Evolutionary conservation across 192 early-diverging fungal species (phyloP).

Genomic region (Kickxella alabastrina): DNA sequence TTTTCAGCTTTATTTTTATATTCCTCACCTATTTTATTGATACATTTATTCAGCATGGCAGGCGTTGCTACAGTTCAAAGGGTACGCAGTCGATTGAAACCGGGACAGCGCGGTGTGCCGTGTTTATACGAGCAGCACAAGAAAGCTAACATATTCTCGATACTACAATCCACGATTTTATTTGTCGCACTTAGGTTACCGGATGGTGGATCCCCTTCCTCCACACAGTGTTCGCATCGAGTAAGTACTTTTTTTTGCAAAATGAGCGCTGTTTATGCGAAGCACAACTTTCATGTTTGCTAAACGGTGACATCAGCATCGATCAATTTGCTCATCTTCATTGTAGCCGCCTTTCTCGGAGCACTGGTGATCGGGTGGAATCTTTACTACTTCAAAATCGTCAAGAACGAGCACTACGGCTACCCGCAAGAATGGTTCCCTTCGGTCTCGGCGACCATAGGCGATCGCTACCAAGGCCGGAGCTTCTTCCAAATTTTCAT

Average conservation of each 20-base stretch:
- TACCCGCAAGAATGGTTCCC: constrained; percentile 81
- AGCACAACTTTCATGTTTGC: not conserved
- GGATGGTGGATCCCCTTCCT: constrained; percentile 53
- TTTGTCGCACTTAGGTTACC: constrained; percentile 44
- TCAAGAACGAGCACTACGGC: constrained; percentile 71
- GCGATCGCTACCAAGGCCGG: constrained; percentile 73
- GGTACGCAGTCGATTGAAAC: not conserved
- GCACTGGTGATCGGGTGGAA: constrained; percentile 66
- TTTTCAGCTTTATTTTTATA: not conserved
- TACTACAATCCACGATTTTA: no score
- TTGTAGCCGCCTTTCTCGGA: constrained; percentile 59
- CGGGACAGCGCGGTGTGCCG: no score
- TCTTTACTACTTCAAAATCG: constrained; percentile 77
- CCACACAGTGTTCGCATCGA: constrained; percentile 51
- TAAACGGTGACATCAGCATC: not conserved
- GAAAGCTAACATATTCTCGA: not conserved
- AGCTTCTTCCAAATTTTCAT: constrained; percentile 75
- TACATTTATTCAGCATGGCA: not conserved
- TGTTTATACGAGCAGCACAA: no score
- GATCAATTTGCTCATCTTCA: not conserved
- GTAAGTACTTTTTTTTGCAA: constrained; percentile 26
- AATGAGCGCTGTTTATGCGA: not conserved
- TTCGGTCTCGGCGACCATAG: constrained; percentile 75
- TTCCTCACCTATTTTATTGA: not conserved
- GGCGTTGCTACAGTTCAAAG: not conserved